phyloP scores from a whole-genome alignment of 1,284 basidiomycete genomes.

The Sanghuangporus sanghuang region DNA sequence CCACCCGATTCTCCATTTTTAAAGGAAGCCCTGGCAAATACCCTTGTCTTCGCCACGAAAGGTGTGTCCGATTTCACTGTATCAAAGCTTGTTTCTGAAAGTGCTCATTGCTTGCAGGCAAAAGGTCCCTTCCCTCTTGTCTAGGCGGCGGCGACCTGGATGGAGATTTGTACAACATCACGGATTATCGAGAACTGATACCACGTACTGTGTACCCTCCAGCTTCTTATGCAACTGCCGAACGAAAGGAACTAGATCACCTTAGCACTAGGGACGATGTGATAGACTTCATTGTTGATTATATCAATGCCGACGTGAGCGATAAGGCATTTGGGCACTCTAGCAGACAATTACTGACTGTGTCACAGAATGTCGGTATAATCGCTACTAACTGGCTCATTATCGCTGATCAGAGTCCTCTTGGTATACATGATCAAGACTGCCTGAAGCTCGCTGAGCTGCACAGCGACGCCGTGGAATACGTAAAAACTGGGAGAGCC shows the following conservation, averaged over 20 bases:
- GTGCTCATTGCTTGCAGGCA: constrained; percentile 33
- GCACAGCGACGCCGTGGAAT: constrained; percentile 68
- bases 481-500: constrained; percentile 63
- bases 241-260: constrained; percentile 31
- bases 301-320: constrained; percentile 74
- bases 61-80: neutral
- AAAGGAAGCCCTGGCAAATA: constrained; percentile 21
- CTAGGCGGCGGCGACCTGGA: constrained; percentile 62
- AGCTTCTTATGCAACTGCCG: constrained; percentile 46
- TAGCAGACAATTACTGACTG: neutral
- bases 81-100: neutral
- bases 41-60: constrained; percentile 45
- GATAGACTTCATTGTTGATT: constrained; percentile 78
- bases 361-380: constrained; percentile 44
- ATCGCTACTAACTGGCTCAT: constrained; percentile 65
- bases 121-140: constrained; percentile 52
- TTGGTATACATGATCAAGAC: constrained; percentile 53
- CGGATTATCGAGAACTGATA: constrained; percentile 26
- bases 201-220: constrained; percentile 32
- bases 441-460: constrained; percentile 63
- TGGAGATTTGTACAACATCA: constrained; percentile 53
- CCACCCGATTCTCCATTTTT: constrained; percentile 21
- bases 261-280: constrained; percentile 62
- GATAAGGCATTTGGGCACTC: constrained; percentile 40
- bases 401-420: constrained; percentile 53